A percentile compares a stretch with the other conserved stretches of the same genome.
These are phyloP conservation scores for Cystofilobasidium ferigula DNA, from an alignment of 768 basidiomycete species.

Conservation along the genomic window DNA sequence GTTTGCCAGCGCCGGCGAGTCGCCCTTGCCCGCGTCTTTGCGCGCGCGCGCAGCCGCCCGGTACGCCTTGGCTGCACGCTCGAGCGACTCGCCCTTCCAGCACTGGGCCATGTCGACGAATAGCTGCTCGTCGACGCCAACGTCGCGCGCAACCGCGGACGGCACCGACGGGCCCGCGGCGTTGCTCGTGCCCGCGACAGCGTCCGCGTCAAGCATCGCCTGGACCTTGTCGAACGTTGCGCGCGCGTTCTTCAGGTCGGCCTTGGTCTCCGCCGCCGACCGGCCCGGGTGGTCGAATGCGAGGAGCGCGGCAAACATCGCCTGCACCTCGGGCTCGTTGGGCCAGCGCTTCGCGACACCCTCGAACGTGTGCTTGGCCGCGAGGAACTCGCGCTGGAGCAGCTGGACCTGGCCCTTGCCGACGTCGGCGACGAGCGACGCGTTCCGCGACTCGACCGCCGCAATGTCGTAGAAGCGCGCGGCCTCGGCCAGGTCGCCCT, in stretches of 20 bases:
- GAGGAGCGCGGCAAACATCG: constrained; percentile 81
- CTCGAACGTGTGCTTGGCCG: constrained; percentile 37
- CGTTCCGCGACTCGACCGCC: constrained; percentile 49
- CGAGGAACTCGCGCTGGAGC: constrained; percentile 24
- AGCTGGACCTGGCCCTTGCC: constrained; percentile 81
- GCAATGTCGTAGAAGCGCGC: constrained; percentile 58
- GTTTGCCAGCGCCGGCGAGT: constrained; percentile 30
- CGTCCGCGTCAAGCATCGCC: constrained; percentile 49
- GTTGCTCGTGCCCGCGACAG: constrained; percentile 44
- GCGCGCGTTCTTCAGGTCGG: constrained; percentile 63
- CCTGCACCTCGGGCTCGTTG: constrained; percentile 65
- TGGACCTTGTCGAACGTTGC: constrained; percentile 67
- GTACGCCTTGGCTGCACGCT: constrained; percentile 60
- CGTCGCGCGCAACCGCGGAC: constrained; percentile 42
- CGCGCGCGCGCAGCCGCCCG: constrained; percentile 47
- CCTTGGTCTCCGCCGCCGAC: constrained; percentile 56
- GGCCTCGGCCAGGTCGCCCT: constrained; percentile 54
- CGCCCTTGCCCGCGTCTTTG: constrained; percentile 31
- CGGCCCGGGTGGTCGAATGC: constrained; percentile 69
- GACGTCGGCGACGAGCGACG: constrained; percentile 55
- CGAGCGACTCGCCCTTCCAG: constrained; percentile 71
- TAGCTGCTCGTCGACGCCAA: constrained; percentile 72
- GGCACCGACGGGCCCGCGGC: constrained; percentile 37
- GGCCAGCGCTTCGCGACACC: constrained; percentile 34
- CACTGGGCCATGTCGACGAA: constrained; percentile 79